These are phyloP conservation scores for Penicillium sp. DNA, from an alignment of 2,329 filamentous ascomycete species.

Conservation along the genomic window DNA sequence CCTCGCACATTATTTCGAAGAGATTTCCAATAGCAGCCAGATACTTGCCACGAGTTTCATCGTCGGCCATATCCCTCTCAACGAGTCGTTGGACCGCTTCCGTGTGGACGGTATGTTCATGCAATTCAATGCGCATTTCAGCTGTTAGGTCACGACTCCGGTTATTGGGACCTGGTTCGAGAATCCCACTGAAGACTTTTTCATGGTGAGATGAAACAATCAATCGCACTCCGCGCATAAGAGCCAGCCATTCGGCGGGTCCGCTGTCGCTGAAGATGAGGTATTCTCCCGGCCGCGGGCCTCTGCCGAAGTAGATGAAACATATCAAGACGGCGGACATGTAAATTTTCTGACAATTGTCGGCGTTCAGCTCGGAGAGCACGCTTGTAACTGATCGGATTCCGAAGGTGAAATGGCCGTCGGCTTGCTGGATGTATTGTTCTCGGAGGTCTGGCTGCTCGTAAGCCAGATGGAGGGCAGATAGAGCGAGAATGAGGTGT, in stretches of 20 bases:
- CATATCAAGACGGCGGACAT: slow-evolving; percentile 33
- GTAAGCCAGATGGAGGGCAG: slow-evolving; percentile 29
- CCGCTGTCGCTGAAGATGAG: slow-evolving; percentile 33
- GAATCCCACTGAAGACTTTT: slow-evolving; percentile 28
- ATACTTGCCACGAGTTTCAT: slow-evolving; percentile 5
- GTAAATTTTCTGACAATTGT: slow-evolving; percentile 35
- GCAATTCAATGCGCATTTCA: slow-evolving; percentile 15
- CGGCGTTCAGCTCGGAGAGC: slow-evolving; percentile 23
- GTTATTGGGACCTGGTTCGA: slow-evolving; percentile 10
- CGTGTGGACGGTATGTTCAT: slow-evolving; percentile 15
- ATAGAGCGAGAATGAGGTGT: slow-evolving; percentile 33
- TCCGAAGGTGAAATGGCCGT: slow-evolving; percentile 36
- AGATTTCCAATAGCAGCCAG: slow-evolving; percentile 12
- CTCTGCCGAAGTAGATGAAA: slow-evolving; percentile 34
- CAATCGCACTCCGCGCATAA: slow-evolving; percentile 31
- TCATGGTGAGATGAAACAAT: slow-evolving; percentile 20
- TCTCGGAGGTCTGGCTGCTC: slow-evolving; percentile 18
- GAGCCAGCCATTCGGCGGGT: slow-evolving; percentile 31
- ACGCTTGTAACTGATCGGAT: slow-evolving; percentile 32
- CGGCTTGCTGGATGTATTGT: slow-evolving; percentile 28
- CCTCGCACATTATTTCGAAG: slow-evolving; percentile 13
- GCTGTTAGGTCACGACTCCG: slow-evolving; percentile 3
- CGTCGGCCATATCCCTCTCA: slow-evolving; percentile 1
- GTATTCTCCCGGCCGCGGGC: slow-evolving; percentile 31
- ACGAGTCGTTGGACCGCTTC: slow-evolving; percentile 14